phyloP scores from a whole-genome alignment of 2,329 filamentous ascomycete species.

The Hirsutella thompsonii region DNA sequence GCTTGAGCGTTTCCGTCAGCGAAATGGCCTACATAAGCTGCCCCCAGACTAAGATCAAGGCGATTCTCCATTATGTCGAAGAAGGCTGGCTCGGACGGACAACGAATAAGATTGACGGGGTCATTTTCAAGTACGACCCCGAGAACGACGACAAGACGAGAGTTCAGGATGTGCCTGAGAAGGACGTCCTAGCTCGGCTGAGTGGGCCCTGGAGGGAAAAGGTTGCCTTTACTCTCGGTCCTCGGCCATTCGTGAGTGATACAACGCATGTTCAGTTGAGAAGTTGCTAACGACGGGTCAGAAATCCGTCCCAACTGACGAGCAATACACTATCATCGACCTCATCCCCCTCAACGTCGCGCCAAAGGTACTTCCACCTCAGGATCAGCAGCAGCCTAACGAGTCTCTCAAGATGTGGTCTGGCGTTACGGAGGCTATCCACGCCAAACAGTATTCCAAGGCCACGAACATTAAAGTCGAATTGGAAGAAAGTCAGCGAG shows the following conservation, averaged over 20 bases:
- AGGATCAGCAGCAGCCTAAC: slow-evolving; percentile 69
- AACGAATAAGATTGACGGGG: slow-evolving; percentile 82
- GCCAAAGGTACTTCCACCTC: slow-evolving; percentile 66
- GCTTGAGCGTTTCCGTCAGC: slow-evolving; percentile 80
- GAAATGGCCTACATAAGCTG: slow-evolving; percentile 84
- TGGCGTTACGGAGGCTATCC: slow-evolving; percentile 75
- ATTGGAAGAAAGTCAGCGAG: slow-evolving; percentile 79
- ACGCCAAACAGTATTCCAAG: slow-evolving; percentile 66
- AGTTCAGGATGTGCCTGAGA: slow-evolving; percentile 77
- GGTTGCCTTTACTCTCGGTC: slow-evolving; percentile 46
- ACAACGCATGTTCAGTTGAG: neutral
- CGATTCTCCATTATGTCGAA: slow-evolving; percentile 83
- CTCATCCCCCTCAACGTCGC: slow-evolving; percentile 70
- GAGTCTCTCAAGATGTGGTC: slow-evolving; percentile 85
- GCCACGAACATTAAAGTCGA: slow-evolving; percentile 84
- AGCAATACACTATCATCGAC: slow-evolving; percentile 70
- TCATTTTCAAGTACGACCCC: slow-evolving; percentile 83
- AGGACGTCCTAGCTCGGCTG: slow-evolving; percentile 70
- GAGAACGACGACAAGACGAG: slow-evolving; percentile 68
- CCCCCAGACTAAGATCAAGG: slow-evolving; percentile 80
- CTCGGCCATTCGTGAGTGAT: slow-evolving; percentile 46
- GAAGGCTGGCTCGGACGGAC: slow-evolving; percentile 89
- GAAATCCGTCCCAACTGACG: slow-evolving; percentile 35
- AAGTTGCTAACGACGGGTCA: slow-evolving; percentile 4
- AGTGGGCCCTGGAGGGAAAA: slow-evolving; percentile 77